These are phyloP conservation scores for Patellaria atrata DNA, from an alignment of 495 filamentous ascomycete species.

Conservation along the genomic window DNA sequence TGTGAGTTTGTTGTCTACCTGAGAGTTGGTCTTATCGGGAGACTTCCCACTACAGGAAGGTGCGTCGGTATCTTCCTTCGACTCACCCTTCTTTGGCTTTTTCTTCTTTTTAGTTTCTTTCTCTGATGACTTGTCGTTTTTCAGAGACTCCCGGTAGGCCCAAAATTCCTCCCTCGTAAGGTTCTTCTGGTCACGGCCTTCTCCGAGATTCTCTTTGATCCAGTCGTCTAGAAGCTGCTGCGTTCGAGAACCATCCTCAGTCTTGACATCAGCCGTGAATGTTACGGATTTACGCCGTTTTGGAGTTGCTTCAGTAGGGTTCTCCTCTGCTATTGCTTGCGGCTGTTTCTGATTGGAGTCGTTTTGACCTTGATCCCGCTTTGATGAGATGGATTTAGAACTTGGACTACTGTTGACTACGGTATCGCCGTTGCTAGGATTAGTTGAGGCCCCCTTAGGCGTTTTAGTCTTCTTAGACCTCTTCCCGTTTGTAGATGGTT, in stretches of 20 bases:
- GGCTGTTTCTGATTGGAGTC: neutral
- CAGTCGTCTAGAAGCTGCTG: too few relatives aligned
- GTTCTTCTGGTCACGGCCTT: too few relatives aligned
- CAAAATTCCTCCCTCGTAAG: too few relatives aligned
- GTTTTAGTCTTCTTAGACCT: neutral
- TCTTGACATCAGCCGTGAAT: constrained; percentile 59
- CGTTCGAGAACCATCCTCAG: constrained; percentile 41
- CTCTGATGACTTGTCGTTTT: too few relatives aligned
- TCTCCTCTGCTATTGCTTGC: neutral
- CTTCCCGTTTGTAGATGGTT: neutral
- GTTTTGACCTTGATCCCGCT: neutral
- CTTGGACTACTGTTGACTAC: too few relatives aligned
- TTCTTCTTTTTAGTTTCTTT: constrained; percentile 3
- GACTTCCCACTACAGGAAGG: constrained; percentile 3
- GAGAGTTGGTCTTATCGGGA: constrained; percentile 2
- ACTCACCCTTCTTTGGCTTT: too few relatives aligned
- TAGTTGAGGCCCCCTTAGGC: too few relatives aligned
- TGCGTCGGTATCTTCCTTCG: too few relatives aligned
- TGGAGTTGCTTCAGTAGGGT: constrained; percentile 3
- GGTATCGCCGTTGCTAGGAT: too few relatives aligned
- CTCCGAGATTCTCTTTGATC: too few relatives aligned
- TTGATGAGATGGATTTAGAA: too few relatives aligned
- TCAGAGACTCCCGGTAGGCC: too few relatives aligned
- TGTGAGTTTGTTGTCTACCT: constrained; percentile 1
- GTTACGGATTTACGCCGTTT: constrained; percentile 53